phyloP scores from a whole-genome alignment of 805 yeast genomes.

The Tetrapisispora taiwanensis region DNA sequence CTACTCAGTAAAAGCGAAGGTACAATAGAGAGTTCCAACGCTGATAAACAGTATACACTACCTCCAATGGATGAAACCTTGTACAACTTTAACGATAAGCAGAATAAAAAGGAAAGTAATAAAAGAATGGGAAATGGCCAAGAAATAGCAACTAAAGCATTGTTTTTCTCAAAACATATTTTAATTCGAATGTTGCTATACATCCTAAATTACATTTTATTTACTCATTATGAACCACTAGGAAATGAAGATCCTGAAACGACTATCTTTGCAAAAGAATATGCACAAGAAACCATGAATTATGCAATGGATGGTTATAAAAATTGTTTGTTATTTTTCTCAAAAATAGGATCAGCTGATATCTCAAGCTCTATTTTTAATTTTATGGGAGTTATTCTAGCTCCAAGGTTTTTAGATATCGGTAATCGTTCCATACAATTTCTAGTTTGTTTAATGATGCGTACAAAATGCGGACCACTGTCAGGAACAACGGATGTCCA shows the following conservation, averaged over 20 bases:
- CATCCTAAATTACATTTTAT: slow-evolving; percentile 40
- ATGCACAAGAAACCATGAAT: slow-evolving; percentile 35
- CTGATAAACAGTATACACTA: slow-evolving; percentile 24
- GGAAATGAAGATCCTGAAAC: slow-evolving; percentile 29
- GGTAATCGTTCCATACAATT: slow-evolving; percentile 51
- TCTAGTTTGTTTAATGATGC: slow-evolving; percentile 42
- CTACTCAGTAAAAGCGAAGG: slow-evolving; percentile 24
- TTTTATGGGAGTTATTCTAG: slow-evolving; percentile 35
- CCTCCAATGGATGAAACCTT: slow-evolving; percentile 22
- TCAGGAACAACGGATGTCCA: slow-evolving; percentile 26
- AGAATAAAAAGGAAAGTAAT: slow-evolving; percentile 10
- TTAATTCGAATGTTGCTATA: slow-evolving; percentile 40
- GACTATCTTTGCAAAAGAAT: slow-evolving; percentile 28
- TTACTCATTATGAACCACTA: slow-evolving; percentile 36
- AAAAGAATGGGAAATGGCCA: slow-evolving; percentile 32
- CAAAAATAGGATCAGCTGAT: slow-evolving; percentile 25
- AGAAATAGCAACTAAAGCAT: slow-evolving; percentile 32
- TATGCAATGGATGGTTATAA: slow-evolving; percentile 36
- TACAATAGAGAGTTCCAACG: slow-evolving; percentile 7
- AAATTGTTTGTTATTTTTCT: slow-evolving; percentile 34
- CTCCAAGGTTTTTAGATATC: slow-evolving; percentile 41
- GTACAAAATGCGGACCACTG: slow-evolving; percentile 38
- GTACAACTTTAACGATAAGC: background rate
- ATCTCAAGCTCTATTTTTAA: slow-evolving; percentile 30
- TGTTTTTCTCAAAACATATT: slow-evolving; percentile 32